Percentiles rank a stretch among this genome's conserved stretches.
phyloP scores from a whole-genome alignment of 768 basidiomycete species.

The Krasilnikovozyma curviuscula region DNA sequence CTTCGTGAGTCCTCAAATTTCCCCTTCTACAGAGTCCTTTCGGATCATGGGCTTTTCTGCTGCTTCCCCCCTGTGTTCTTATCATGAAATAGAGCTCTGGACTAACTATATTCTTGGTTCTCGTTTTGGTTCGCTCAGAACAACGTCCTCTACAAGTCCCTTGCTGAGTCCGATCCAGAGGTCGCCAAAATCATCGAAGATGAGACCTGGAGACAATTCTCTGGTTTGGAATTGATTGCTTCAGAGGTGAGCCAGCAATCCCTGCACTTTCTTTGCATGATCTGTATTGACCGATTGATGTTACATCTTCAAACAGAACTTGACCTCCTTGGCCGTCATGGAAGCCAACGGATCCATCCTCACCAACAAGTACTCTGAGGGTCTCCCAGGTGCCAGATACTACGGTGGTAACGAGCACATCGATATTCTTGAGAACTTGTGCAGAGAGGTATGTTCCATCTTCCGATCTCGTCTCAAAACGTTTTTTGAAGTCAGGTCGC shows the following conservation, averaged over 20 bases:
- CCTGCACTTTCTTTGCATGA: not conserved
- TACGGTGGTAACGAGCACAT: constrained; percentile 97
- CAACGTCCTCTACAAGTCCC: constrained; percentile 67
- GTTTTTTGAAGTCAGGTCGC: too few species aligned
- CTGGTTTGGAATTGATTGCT: constrained; percentile 93
- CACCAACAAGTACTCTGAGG: constrained; percentile 96
- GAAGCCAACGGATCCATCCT: constrained; percentile 96
- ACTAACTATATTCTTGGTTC: not conserved
- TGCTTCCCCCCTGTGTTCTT: not conserved
- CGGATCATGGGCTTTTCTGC: not conserved
- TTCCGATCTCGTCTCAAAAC: too few species aligned
- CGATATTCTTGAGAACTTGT: constrained; percentile 84
- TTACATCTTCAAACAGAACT: constrained; percentile 42
- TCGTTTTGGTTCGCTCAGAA: constrained; percentile 38
- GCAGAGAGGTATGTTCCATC: too few species aligned
- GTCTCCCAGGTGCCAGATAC: constrained; percentile 90
- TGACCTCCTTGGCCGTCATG: constrained; percentile 89
- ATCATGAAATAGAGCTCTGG: not conserved
- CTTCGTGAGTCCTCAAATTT: constrained; percentile 21
- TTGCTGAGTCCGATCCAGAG: constrained; percentile 81
- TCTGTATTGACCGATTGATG: not conserved
- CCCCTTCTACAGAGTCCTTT: too few species aligned
- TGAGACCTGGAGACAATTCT: constrained; percentile 95
- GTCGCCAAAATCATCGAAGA: constrained; percentile 88
- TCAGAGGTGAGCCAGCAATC: constrained; percentile 51